phyloP scores from a whole-genome alignment of 495 filamentous ascomycete species.

The Trichoderma parareesei region DNA sequence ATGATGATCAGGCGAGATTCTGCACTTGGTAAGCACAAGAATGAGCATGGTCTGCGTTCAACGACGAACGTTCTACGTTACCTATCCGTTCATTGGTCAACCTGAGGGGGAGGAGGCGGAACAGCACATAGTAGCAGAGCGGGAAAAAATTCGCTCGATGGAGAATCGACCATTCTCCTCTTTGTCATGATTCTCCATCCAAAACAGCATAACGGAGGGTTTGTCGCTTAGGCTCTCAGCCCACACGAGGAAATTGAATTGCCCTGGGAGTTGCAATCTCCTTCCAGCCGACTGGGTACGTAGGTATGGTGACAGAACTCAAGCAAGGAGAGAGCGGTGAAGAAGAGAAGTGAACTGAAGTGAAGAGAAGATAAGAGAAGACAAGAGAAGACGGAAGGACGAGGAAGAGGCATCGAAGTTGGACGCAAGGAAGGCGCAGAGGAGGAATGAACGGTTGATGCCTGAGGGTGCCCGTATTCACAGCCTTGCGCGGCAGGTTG shows the following conservation, averaged over 20 bases:
- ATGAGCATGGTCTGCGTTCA: background rate
- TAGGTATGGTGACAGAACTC: background rate
- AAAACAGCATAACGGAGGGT: background rate
- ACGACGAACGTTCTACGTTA: background rate
- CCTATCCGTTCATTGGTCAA: conserved; percentile 10
- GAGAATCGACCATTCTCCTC: background rate
- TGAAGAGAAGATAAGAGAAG: background rate
- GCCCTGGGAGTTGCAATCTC: background rate
- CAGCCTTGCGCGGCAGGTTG: background rate
- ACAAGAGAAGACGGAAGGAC: too few relatives aligned
- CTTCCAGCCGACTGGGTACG: background rate
- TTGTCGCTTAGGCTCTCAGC: background rate
- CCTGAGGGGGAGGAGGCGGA: background rate
- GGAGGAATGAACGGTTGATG: background rate
- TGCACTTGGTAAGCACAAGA: background rate
- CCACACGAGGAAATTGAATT: background rate
- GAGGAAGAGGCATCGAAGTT: too few relatives aligned
- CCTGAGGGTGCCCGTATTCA: background rate
- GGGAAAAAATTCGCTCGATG: conserved; percentile 6
- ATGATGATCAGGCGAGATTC: background rate
- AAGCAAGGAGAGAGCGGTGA: background rate
- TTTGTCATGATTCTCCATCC: background rate
- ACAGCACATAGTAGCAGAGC: background rate
- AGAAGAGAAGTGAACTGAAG: background rate
- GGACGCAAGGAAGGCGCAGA: background rate